A percentile compares a stretch with the other conserved stretches of the same genome.
Evolutionary conservation across 805 yeast genomes (phyloP).

Genomic region (Saccharomycodes ludwigii): DNA sequence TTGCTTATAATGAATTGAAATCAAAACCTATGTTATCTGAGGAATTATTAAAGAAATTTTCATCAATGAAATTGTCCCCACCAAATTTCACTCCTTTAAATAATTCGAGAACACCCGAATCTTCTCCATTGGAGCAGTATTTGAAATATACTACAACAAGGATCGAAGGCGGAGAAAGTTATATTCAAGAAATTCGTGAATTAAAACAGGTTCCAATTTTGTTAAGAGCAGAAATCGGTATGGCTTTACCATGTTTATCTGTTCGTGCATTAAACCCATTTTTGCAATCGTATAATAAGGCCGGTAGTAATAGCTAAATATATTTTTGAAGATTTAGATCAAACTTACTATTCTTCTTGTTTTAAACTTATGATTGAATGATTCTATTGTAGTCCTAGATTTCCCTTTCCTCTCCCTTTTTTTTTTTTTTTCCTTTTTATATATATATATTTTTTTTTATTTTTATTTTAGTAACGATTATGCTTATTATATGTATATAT

Average conservation of each 20-base stretch:
- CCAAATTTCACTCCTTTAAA: slow-evolving; percentile 26
- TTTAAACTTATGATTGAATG: no score
- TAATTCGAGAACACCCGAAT: slow-evolving; percentile 22
- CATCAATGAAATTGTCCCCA: slow-evolving; percentile 35
- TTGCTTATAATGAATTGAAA: slow-evolving; percentile 39
- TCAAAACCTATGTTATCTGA: slow-evolving; percentile 24
- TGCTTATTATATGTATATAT: no score
- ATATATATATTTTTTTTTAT: no score
- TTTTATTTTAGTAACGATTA: no score
- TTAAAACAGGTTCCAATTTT: slow-evolving; percentile 71
- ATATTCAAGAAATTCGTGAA: slow-evolving; percentile 73
- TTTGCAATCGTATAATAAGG: no score
- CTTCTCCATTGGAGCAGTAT: slow-evolving; percentile 39
- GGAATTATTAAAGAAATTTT: slow-evolving; percentile 35
- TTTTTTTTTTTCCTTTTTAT: not conserved
- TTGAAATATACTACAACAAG: slow-evolving; percentile 44
- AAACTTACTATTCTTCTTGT: no score
- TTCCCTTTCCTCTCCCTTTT: not conserved
- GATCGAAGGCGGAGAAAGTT: slow-evolving; percentile 40
- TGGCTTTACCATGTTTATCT: slow-evolving; percentile 90
- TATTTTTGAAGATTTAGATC: no score
- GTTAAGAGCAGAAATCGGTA: slow-evolving; percentile 83
- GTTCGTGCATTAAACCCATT: slow-evolving; percentile 89
- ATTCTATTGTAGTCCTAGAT: no score
- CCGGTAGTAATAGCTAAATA: no score